phyloP scores from a whole-genome alignment of 1,139 yeast genomes.

The Pichia sp. region DNA sequence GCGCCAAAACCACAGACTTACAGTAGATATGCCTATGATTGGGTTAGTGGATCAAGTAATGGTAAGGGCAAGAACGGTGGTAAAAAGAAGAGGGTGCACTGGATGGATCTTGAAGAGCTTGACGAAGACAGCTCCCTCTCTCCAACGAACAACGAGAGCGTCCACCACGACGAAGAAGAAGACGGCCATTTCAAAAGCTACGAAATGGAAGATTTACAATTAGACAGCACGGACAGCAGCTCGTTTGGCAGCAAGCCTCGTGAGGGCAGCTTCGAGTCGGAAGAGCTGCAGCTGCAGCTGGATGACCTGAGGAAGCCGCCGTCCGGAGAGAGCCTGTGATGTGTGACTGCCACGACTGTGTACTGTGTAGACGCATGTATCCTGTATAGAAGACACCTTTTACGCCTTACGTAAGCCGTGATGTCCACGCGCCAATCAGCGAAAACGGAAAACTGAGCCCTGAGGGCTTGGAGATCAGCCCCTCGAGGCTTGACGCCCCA shows the following conservation, averaged over 20 bases:
- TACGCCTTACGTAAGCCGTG: no score
- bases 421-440: no score
- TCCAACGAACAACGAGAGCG: background rate
- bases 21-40: slow-evolving; percentile 13
- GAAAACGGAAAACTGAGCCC: no score
- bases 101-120: slow-evolving; percentile 42
- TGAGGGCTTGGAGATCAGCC: no score
- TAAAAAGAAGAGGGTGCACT: slow-evolving; percentile 50
- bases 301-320: background rate
- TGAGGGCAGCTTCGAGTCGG: slow-evolving; percentile 12
- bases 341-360: no score
- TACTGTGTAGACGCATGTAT: no score
- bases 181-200: slow-evolving; percentile 3
- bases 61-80: slow-evolving; percentile 35
- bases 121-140: slow-evolving; percentile 1
- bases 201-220: slow-evolving; percentile 11
- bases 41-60: slow-evolving; percentile 10
- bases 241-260: background rate
- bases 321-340: background rate
- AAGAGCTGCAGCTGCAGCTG: background rate
- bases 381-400: no score
- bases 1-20: slow-evolving; percentile 8
- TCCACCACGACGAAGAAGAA: background rate
- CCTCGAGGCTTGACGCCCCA: no score
- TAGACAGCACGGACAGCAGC: background rate